Conservation (phyloP, 441 rosid species). For the Gossypium trilobum region DNA sequence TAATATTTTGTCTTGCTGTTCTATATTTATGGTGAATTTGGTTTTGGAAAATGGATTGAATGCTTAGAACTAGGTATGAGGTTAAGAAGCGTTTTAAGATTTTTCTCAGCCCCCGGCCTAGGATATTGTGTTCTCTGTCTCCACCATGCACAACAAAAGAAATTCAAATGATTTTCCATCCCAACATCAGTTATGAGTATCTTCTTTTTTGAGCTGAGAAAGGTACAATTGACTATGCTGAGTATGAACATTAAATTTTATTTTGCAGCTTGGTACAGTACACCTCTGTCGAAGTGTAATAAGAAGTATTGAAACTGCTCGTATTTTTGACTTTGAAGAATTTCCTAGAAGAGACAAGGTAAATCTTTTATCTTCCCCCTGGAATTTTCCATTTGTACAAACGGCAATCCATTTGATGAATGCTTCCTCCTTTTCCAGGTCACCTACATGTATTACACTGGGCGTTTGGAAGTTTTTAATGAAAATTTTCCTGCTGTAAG, state of each 20-base stretch:
- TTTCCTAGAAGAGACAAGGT: slow-evolving; percentile 92
- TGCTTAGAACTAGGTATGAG: not conserved
- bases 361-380: not conserved
- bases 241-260: slow-evolving; percentile 1
- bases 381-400: not conserved
- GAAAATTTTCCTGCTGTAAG: slow-evolving; percentile 89
- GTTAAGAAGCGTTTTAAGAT: not conserved
- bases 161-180: not conserved
- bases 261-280: slow-evolving; percentile 85
- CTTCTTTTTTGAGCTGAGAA: not conserved
- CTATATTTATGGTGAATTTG: not conserved
- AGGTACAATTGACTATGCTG: not conserved
- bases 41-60: not conserved
- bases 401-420: slow-evolving; percentile 13
- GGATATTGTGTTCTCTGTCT: not conserved
- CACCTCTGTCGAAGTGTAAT: slow-evolving; percentile 94
- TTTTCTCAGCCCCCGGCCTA: not conserved
- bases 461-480: slow-evolving; percentile 92
- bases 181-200: not conserved
- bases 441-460: slow-evolving; percentile 95
- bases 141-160: not conserved
- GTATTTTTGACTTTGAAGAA: slow-evolving; percentile 91
- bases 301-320: slow-evolving; percentile 90
- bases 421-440: slow-evolving; percentile 41
- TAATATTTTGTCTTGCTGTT: not conserved